phyloP scores from a whole-genome alignment of 2,329 filamentous ascomycete genomes.

The Fusarium cicatricum region DNA sequence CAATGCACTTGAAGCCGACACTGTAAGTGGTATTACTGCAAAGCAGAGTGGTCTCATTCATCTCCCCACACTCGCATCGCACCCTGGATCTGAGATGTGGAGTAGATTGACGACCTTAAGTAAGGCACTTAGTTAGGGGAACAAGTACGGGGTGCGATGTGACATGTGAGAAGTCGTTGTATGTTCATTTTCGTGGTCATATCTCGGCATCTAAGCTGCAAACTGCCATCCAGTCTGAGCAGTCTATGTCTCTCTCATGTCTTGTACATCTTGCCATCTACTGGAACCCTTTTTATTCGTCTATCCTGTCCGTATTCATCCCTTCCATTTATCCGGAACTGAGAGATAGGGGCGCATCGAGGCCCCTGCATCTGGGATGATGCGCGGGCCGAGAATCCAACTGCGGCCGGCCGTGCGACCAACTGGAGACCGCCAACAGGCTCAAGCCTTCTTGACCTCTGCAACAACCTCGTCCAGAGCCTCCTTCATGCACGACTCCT shows the following conservation, averaged over 20 bases:
- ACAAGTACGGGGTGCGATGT: conserved; percentile 1
- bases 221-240: background rate
- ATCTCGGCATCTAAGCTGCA: conserved; percentile 8
- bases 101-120: conserved; percentile 8
- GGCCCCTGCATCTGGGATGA: background rate
- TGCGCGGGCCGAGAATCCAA: background rate
- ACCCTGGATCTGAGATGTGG: conserved; percentile 10
- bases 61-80: conserved; percentile 36
- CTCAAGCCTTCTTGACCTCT: conserved; percentile 25
- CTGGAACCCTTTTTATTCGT: conserved; percentile 3
- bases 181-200: background rate
- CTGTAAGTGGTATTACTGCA: conserved; percentile 16
- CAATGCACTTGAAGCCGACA: conserved; percentile 25
- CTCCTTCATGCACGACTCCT: conserved; percentile 54
- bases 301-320: conserved; percentile 6
- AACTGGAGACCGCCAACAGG: background rate
- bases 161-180: background rate
- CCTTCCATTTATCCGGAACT: conserved; percentile 9
- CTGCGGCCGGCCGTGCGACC: background rate
- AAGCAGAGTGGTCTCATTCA: conserved; percentile 29
- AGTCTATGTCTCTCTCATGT: background rate
- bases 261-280: background rate
- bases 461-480: conserved; percentile 14
- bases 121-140: background rate
- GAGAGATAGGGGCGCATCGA: background rate